These are phyloP conservation scores for Lipomyces yamanashiensis DNA, from an alignment of 805 yeast species.

Conservation along the genomic window DNA sequence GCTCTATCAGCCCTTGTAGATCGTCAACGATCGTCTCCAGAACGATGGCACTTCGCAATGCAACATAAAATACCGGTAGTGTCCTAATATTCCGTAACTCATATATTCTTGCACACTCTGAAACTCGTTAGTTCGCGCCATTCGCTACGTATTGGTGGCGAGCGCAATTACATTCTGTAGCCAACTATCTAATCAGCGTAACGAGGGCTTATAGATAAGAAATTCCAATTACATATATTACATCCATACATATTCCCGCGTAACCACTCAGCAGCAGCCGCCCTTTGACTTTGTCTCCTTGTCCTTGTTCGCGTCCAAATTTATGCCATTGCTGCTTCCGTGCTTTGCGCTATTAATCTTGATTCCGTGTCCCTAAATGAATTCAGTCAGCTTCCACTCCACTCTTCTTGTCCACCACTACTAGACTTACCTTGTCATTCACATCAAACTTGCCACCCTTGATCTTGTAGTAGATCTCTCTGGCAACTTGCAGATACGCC, in stretches of 20 bases:
- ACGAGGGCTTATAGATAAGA: neutral
- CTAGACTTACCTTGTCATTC: slow-evolving; percentile 40
- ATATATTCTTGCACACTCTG: no score
- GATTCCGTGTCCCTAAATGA: slow-evolving; percentile 32
- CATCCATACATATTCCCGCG: neutral
- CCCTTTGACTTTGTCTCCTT: slow-evolving; percentile 22
- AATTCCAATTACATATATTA: neutral
- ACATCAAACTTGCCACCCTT: slow-evolving; percentile 42
- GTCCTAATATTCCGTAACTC: no score
- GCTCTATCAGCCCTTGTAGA: no score
- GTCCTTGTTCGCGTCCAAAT: slow-evolving; percentile 16
- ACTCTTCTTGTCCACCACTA: neutral
- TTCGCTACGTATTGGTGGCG: no score
- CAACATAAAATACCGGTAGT: no score
- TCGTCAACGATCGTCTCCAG: no score
- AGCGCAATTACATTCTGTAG: no score
- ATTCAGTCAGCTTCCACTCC: neutral
- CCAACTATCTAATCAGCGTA: no score
- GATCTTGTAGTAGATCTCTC: slow-evolving; percentile 43
- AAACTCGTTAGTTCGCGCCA: no score
- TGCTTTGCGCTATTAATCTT: slow-evolving; percentile 35
- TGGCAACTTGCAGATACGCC: slow-evolving; percentile 48
- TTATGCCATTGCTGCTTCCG: slow-evolving; percentile 11
- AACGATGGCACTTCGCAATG: no score
- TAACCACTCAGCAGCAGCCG: slow-evolving; percentile 25